Conservation (phyloP, 2,329 filamentous ascomycete genomes). For the Xylariaceae sp. region DNA sequence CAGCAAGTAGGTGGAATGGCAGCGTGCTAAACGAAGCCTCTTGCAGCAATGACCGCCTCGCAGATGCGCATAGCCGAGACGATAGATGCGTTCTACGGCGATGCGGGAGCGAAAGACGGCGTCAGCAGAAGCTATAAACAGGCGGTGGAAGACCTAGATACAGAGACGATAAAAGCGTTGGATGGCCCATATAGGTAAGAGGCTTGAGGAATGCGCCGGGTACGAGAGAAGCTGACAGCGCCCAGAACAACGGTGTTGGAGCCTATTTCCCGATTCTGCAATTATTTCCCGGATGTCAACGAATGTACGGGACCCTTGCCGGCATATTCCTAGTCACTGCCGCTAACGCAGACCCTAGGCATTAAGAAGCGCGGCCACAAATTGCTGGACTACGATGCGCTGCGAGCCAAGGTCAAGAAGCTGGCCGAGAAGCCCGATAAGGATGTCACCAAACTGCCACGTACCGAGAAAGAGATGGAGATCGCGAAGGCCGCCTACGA, state of each 20-base stretch:
- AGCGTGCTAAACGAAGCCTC: slow-evolving; percentile 13
- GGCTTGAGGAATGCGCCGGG: background rate
- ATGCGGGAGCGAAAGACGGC: slow-evolving; percentile 90
- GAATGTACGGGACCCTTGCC: slow-evolving; percentile 66
- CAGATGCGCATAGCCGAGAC: slow-evolving; percentile 99
- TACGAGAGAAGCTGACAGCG: slow-evolving; percentile 20
- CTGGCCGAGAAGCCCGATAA: slow-evolving; percentile 98
- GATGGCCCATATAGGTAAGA: slow-evolving; percentile 87
- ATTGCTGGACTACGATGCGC: slow-evolving; percentile 94
- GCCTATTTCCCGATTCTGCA: slow-evolving; percentile 93
- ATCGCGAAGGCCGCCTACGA: slow-evolving; percentile 94
- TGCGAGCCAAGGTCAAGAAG: slow-evolving; percentile 95
- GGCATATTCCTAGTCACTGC: background rate
- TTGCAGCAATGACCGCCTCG: slow-evolving; percentile 90
- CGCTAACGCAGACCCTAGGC: slow-evolving; percentile 48
- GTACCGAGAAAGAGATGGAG: slow-evolving; percentile 94
- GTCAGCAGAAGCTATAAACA: slow-evolving; percentile 98
- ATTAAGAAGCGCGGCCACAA: slow-evolving; percentile 99
- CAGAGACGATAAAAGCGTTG: slow-evolving; percentile 96
- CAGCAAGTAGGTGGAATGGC: background rate
- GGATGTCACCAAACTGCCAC: slow-evolving; percentile 93
- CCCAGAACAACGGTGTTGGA: slow-evolving; percentile 85
- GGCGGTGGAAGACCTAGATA: slow-evolving; percentile 94
- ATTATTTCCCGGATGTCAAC: slow-evolving; percentile 98
- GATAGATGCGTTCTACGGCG: slow-evolving; percentile 98